These are phyloP conservation scores for Orbilia javanica DNA, from an alignment of 2,329 filamentous ascomycete genomes.

Conservation along the genomic window DNA sequence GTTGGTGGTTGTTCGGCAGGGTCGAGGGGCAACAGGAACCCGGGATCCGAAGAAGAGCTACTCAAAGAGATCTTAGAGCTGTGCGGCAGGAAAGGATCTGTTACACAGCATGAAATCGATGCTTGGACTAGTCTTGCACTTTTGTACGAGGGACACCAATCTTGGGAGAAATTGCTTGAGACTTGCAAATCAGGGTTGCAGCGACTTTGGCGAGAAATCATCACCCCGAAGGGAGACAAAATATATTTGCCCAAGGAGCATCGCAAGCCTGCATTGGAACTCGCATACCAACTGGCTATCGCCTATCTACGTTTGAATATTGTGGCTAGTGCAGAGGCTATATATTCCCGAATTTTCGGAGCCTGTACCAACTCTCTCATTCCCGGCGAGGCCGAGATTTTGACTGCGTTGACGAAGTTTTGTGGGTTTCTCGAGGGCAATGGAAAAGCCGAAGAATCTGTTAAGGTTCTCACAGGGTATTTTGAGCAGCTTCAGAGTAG, in stretches of 20 bases:
- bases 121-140: neutral
- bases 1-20: neutral
- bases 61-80: neutral
- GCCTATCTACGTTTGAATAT: neutral
- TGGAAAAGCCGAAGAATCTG: neutral
- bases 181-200: neutral
- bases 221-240: neutral
- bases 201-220: neutral
- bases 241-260: neutral
- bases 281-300: neutral
- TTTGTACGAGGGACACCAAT: neutral
- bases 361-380: neutral
- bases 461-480: neutral
- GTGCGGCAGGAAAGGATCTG: neutral
- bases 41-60: neutral
- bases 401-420: neutral
- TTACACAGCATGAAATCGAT: neutral
- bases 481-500: neutral
- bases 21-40: neutral
- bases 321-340: neutral
- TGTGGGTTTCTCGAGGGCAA: neutral
- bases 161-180: neutral
- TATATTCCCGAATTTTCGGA: neutral
- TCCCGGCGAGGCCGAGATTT: neutral
- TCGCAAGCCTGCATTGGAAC: neutral